A percentile compares a stretch with the other conserved stretches of the same genome.
These are phyloP conservation scores for Inga laurina DNA, from an alignment of 306 rosid genomes.

Conservation along the genomic window DNA sequence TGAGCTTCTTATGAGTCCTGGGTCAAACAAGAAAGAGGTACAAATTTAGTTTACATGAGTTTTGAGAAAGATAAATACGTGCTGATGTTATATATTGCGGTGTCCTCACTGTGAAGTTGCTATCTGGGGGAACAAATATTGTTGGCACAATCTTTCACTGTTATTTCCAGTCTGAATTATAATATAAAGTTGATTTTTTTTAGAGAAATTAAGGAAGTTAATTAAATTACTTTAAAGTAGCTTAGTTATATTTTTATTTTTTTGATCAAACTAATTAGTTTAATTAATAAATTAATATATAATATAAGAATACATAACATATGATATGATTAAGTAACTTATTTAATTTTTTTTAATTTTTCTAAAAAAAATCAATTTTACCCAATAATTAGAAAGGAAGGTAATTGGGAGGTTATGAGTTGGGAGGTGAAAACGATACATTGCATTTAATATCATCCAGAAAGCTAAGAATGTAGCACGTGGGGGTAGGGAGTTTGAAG, in stretches of 20 bases:
- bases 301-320: no score
- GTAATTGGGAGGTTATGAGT: background rate
- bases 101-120: background rate
- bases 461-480: background rate
- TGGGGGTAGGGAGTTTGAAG: background rate
- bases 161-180: no score
- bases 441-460: background rate
- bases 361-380: no score
- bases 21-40: background rate
- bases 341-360: no score
- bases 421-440: background rate
- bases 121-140: background rate
- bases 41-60: background rate
- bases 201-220: no score
- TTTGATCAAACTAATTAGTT: no score
- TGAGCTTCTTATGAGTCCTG: background rate
- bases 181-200: no score
- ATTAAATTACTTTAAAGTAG: no score
- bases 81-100: background rate
- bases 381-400: no score
- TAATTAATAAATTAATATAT: no score
- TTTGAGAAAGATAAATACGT: background rate
- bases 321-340: no score
- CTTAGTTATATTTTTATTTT: no score
- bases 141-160: background rate